These are phyloP conservation scores for Erysimum cheiranthoides DNA, from an alignment of 345 rosid species.

Conservation along the genomic window DNA sequence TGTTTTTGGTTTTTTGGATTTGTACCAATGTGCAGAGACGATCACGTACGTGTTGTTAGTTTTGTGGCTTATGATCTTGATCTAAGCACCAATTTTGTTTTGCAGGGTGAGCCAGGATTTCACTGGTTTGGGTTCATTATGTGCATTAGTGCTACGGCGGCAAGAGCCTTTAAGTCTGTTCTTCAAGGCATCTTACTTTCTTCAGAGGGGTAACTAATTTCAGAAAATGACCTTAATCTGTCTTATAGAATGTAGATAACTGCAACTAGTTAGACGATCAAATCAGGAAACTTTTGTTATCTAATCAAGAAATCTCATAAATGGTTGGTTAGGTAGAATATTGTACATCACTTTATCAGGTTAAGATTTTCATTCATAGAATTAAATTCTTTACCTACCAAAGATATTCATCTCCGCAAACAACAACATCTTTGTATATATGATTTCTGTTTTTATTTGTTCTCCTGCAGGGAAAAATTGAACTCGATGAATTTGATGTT, in stretches of 20 bases:
- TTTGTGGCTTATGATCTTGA: constrained; percentile 20
- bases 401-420: neutral
- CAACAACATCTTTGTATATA: neutral
- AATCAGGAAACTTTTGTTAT: constrained; percentile 34
- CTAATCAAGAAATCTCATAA: constrained; percentile 22
- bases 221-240: neutral
- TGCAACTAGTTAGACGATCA: constrained; percentile 18
- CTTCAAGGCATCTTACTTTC: constrained; percentile 97
- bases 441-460: neutral
- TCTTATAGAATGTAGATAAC: neutral
- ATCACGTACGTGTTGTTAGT: neutral
- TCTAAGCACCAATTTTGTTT: neutral
- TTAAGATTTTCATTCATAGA: neutral
- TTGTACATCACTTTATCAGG: constrained; percentile 5
- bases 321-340: constrained; percentile 28
- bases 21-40: neutral
- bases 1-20: neutral
- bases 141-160: constrained; percentile 96
- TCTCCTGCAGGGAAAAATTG: constrained; percentile 70
- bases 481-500: constrained; percentile 95
- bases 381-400: constrained; percentile 3
- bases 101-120: constrained; percentile 95
- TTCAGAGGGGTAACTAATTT: constrained; percentile 70
- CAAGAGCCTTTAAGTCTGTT: constrained; percentile 96
- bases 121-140: constrained; percentile 92